Base-by-base conservation (phyloP, 2,329 filamentous ascomycete species). In the Ambrosiella beaveri region DNA sequence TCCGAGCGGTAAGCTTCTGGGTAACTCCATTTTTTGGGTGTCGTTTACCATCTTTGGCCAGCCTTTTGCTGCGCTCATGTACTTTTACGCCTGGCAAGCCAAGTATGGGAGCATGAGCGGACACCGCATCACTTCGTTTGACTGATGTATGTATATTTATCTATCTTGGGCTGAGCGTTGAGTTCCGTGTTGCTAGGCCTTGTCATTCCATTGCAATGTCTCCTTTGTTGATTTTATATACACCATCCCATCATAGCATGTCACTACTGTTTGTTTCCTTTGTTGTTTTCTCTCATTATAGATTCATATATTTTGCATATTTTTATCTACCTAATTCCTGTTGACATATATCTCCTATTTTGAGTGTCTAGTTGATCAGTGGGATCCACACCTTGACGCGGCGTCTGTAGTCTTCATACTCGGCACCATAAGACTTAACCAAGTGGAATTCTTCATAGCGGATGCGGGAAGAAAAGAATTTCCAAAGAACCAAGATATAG, bases 81-180 rank as follows among this genome's bases (percentile, higher is more conserved):
- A 98, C 69, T 98, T 96, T 69, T 97, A 97, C 68, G 90, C 90
- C 1, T 98, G 93, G 91, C 91, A 97, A 71, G 88, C 88, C 58
- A 97, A 97, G 73, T 96, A 95, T 68, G 93, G 93, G 11, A 89
- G 84, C 65, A 84, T 90, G 19, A 87, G 79, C 63, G 74, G 71
- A 63, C 67, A 68, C 19, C 36, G 19, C 38, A 19, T 51, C 8
- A 51, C 8, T 2, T 51, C 8, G 8, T 49, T 49, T 41, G 39
- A 41, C 9, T 41, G n/a, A 41, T 27, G 27, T 4, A 27, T 4
- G 27, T 27, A 2, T 27, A 4, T 4, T 27, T 5, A 27, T 27
- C 27, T 27, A 27, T 27, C 27, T 3, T 27, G 3, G 27, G 27
- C 27, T 27, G 27, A 4, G 27, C 27, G 3, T 27, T 27, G 3